A percentile compares a stretch with the other conserved stretches of the same genome.
Evolutionary conservation across 106 monocot genomes (phyloP).

Genomic region (Posidonia australis): DNA sequence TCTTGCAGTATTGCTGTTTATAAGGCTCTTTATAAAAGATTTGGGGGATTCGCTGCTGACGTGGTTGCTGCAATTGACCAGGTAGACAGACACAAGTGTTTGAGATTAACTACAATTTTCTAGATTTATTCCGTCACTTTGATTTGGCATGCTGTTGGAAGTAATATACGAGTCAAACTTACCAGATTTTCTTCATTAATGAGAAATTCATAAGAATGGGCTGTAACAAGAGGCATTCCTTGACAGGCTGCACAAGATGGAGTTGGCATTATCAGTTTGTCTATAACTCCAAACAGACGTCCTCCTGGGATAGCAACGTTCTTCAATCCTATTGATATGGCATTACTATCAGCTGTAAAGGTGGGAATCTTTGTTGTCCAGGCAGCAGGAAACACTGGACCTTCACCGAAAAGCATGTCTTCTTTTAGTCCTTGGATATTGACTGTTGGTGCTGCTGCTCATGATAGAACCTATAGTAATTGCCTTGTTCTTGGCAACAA

Average conservation of each 20-base stretch:
- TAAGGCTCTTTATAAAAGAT: slow-evolving; percentile 90
- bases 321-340: slow-evolving; percentile 96
- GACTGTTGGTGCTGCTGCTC: slow-evolving; percentile 84
- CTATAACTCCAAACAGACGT: slow-evolving; percentile 81
- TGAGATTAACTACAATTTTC: not conserved
- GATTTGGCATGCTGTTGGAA: not conserved
- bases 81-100: slow-evolving; percentile 23
- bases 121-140: not conserved
- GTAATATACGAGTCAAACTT: not conserved
- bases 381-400: slow-evolving; percentile 95
- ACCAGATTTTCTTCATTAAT: not conserved
- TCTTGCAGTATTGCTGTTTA: slow-evolving; percentile 88
- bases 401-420: slow-evolving; percentile 83
- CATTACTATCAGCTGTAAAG: slow-evolving; percentile 81
- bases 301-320: slow-evolving; percentile 86
- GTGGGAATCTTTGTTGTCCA: slow-evolving; percentile 94
- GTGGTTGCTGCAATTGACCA: slow-evolving; percentile 99
- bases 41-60: slow-evolving; percentile 97
- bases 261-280: slow-evolving; percentile 90
- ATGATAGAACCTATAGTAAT: slow-evolving; percentile 81
- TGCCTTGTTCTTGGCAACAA: slow-evolving; percentile 73
- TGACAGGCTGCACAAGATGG: slow-evolving; percentile 94
- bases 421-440: slow-evolving; percentile 99
- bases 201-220: not conserved
- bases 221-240: not conserved